Evolutionary conservation across 306 rosid genomes (phyloP), one percentile per base, ranked within the genome.

Genomic region (Ochetophila trinervis): DNA sequence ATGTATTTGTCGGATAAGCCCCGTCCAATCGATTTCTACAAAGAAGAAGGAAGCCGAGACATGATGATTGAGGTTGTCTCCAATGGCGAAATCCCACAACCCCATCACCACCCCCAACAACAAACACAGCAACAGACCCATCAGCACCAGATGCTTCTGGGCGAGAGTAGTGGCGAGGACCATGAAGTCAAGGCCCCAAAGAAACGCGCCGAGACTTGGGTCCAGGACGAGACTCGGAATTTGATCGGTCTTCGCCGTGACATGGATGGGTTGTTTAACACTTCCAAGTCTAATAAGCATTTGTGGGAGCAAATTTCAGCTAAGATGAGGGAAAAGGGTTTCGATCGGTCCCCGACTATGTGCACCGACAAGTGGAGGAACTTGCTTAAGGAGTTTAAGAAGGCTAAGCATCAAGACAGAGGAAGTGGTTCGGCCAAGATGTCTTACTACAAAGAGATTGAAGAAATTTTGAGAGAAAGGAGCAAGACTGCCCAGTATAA

Each of bases 281-380:
- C 97, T 21, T 90, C 97, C 0, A 93, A 93, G 60, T 93, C 99
- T 1, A 93, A 93, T 77, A 93, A 88, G 72, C 99, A 93, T 68
- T 52, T 93, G 55, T 93, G 99, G 99, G 97, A 90, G 4, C 94
- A 90, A 76, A 93, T 93, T 37, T 93, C 99, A 0, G 57, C 90
- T 0, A 93, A 86, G 73, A 90, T 93, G 99, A 84, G 88, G 30
- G 96, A 80, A 4, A 87, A 86, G 65, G 99, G 99, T 21, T 93
- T 93, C 63, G 97, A 90, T 76, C 83, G 99, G 11, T 90, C 94
- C 0, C 97, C 99, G 0, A 93, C 94, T 12, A 93, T 93, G 99
- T 93, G 99, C 68, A 93, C 99, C 1, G 99, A 93, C 48, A 93
- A 93, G 71, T 93, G 99, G 99, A 86, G 99, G 73, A 93, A 93